phyloP scores from a whole-genome alignment of 352 stramenopile species.

The Elongisporangium prolatum region DNA sequence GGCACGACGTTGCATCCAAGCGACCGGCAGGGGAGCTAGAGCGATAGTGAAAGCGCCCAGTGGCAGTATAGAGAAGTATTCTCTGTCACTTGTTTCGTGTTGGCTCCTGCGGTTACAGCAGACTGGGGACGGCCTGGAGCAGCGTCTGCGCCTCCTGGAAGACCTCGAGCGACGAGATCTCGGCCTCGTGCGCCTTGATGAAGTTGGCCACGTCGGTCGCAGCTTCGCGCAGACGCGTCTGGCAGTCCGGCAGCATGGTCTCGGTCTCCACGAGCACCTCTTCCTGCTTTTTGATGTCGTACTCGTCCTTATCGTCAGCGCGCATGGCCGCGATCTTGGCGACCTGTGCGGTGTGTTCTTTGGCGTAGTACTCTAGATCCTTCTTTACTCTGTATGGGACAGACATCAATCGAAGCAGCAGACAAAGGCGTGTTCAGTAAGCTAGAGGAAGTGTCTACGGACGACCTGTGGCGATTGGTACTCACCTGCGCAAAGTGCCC shows the following conservation, averaged over 20 bases:
- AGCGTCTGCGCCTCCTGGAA: conserved; percentile 49
- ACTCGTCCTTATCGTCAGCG: conserved; percentile 43
- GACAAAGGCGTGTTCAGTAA: background rate
- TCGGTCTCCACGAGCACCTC: conserved; percentile 79
- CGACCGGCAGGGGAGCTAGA: conserved; percentile 1
- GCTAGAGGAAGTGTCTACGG: background rate
- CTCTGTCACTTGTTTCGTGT: conserved; percentile 2
- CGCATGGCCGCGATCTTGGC: conserved; percentile 68
- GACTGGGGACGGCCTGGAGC: conserved; percentile 27
- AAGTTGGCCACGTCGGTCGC: conserved; percentile 49
- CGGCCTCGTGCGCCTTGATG: conserved; percentile 29
- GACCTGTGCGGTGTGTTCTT: conserved; percentile 57
- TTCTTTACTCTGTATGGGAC: conserved; percentile 57
- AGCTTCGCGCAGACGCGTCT: conserved; percentile 58
- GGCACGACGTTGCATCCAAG: background rate
- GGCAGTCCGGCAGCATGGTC: conserved; percentile 77
- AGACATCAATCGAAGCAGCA: background rate
- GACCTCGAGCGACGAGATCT: conserved; percentile 30
- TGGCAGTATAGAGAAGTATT: background rate
- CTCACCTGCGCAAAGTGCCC: conserved; percentile 59
- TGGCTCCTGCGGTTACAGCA: conserved; percentile 18
- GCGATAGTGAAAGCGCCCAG: background rate
- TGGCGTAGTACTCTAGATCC: conserved; percentile 76
- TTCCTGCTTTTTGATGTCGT: conserved; percentile 79
- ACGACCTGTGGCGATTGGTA: background rate